phyloP scores from a whole-genome alignment of 768 basidiomycete species.

The Pisolithus sp. region DNA sequence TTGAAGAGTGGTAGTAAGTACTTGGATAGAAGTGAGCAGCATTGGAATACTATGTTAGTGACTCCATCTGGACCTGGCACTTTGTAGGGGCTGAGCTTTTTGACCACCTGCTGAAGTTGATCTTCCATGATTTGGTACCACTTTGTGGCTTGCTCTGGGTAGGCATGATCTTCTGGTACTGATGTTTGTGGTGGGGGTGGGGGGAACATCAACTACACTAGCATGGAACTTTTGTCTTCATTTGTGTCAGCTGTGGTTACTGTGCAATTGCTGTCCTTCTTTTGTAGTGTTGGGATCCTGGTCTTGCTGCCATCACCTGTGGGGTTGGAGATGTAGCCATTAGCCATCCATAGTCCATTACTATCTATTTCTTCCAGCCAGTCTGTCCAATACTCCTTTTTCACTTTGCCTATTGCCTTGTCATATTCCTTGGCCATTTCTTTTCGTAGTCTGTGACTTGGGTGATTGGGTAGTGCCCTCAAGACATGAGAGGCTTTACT shows the following conservation, averaged over 20 bases:
- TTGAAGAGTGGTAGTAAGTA: too few species aligned
- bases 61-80: conserved; percentile 24
- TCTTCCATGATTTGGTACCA: conserved; percentile 4
- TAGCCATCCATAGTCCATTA: conserved; percentile 16
- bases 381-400: conserved; percentile 14
- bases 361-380: conserved; percentile 19
- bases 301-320: background rate
- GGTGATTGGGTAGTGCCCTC: conserved; percentile 15
- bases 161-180: background rate
- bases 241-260: conserved; percentile 6
- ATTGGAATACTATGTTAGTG: conserved; percentile 17
- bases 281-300: background rate
- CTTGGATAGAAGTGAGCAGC: conserved; percentile 8
- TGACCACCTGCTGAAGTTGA: conserved; percentile 6
- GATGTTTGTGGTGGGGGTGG: conserved; percentile 1
- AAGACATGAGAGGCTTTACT: conserved; percentile 1
- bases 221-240: conserved; percentile 12
- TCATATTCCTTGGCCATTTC: conserved; percentile 11
- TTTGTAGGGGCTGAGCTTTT: conserved; percentile 12
- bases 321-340: too few species aligned
- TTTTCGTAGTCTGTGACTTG: conserved; percentile 12
- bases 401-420: conserved; percentile 11
- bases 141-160: background rate
- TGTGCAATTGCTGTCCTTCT: background rate
- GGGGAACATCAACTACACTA: conserved; percentile 23